Base-by-base conservation (phyloP, 805 yeast species). In the Saturnispora zaruensis region DNA sequence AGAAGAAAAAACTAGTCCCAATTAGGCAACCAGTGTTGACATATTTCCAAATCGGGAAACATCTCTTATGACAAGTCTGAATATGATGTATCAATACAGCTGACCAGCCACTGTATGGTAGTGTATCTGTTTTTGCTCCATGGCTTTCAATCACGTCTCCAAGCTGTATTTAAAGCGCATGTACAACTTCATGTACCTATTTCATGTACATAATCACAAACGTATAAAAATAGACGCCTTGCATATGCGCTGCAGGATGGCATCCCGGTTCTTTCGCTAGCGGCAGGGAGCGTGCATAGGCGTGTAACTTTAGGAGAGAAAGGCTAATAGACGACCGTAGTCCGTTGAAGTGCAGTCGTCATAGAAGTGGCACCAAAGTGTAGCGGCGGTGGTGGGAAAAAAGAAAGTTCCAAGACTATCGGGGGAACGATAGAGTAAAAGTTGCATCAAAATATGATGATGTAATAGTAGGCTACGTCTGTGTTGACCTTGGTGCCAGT, bases 21-120 rank as follows among this genome's bases (percentile, higher is more conserved):
- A 30, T 18, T n/a, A n/a, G 30, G 44, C 21, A n/a, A 14, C 6
- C 25, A 4, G 7, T 30, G 24, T 37, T 38, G 36, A 45, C 43
- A 13, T 36, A 36, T 38, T 45, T 26, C 48, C 48, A 25, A 45
- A 45, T 33, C 21, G 28, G 32, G 46, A 33, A n/a, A 44, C 0
- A 5, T 8, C 14, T 28, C 32, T 11, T 28, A 28, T 28, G n/a
- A 28, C 32, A 28, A 4, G 32, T 28, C 9, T 5, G 13, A 28
- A 11, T 28, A 11, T 28, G 32, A 28, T 28, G 13, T 3, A 8
- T 28, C 32, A 28, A 2, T 14, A 28, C 32, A 11, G 5, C 32
- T 8, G 9, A 14, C 14, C 14, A 5, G 13, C 13, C 5, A 5
- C 32, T 28, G 14, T 8, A 13, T 11, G 13, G 5, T 28, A 2